These are phyloP conservation scores for Ilyonectria robusta DNA, from an alignment of 2,329 filamentous ascomycete genomes.

Conservation along the genomic window DNA sequence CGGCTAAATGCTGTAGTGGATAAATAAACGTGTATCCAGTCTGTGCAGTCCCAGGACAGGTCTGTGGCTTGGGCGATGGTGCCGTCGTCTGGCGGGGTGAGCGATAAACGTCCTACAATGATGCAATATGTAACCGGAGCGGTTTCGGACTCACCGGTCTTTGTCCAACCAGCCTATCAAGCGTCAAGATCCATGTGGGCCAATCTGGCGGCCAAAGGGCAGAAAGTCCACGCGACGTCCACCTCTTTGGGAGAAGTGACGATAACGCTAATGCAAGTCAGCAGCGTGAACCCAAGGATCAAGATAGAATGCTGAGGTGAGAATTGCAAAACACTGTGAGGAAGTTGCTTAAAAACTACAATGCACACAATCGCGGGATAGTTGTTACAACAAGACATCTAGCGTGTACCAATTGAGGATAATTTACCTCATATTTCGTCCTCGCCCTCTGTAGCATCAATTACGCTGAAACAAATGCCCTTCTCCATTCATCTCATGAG, in stretches of 20 bases:
- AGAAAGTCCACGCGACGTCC: neutral
- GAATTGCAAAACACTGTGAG: too few relatives aligned
- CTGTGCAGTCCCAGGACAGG: neutral
- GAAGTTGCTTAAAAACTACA: too few relatives aligned
- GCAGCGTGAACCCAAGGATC: neutral
- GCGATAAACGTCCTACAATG: neutral
- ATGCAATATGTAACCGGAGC: neutral
- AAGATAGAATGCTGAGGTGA: neutral
- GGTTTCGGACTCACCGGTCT: neutral
- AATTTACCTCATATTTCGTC: too few relatives aligned
- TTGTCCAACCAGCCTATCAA: neutral
- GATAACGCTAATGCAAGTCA: neutral
- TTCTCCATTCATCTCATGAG: too few relatives aligned
- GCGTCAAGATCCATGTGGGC: neutral
- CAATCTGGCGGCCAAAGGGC: neutral
- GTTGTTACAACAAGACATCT: too few relatives aligned
- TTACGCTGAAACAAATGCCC: too few relatives aligned
- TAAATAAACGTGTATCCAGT: neutral
- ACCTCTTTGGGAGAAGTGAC: neutral
- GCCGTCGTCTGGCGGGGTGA: neutral
- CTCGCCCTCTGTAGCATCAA: too few relatives aligned
- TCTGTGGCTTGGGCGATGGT: neutral
- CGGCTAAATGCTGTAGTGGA: neutral
- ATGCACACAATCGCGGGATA: too few relatives aligned
- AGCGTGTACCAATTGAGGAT: too few relatives aligned